Percentiles rank a stretch among this genome's conserved stretches.
Evolutionary conservation across 2,329 filamentous ascomycete genomes (phyloP).

Genomic region (Zymoseptoria pseudotritici): DNA sequence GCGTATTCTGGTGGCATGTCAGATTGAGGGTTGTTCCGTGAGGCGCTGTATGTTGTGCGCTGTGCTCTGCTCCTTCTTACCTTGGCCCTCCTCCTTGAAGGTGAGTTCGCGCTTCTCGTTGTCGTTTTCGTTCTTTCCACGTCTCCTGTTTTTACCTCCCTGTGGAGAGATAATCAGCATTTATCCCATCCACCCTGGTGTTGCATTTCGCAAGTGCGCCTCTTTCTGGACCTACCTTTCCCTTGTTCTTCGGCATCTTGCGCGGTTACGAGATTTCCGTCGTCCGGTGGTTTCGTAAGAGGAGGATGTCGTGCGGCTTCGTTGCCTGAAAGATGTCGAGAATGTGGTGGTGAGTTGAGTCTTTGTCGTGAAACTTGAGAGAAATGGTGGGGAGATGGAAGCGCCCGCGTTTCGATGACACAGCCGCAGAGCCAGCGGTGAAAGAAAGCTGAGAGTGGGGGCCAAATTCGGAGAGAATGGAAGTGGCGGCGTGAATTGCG

Average conservation of each 20-base stretch:
- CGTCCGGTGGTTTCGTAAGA: not conserved
- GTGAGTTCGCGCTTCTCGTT: conserved; percentile 98
- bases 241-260: conserved; percentile 98
- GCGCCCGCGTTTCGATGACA: not conserved
- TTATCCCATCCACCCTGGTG: not conserved
- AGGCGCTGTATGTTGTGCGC: not conserved
- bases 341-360: conserved; percentile 1
- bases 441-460: not conserved
- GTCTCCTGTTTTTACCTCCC: conserved; percentile 97
- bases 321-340: conserved; percentile 13
- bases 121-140: conserved; percentile 82
- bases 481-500: too few species aligned
- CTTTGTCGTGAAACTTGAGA: conserved; percentile 2
- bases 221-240: conserved; percentile 64
- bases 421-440: not conserved
- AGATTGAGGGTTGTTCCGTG: not conserved
- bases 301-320: conserved; percentile 20
- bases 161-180: conserved; percentile 3
- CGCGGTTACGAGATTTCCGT: not conserved
- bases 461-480: too few species aligned
- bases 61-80: conserved; percentile 32
- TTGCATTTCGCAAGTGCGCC: not conserved
- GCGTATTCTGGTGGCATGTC: conserved; percentile 54
- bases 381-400: conserved; percentile 1
- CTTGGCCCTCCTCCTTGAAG: conserved; percentile 98